Percentiles rank a stretch among this genome's conserved stretches.
phyloP scores from a whole-genome alignment of 2,329 filamentous ascomycete genomes.

The Cryphonectria carpinicola region DNA sequence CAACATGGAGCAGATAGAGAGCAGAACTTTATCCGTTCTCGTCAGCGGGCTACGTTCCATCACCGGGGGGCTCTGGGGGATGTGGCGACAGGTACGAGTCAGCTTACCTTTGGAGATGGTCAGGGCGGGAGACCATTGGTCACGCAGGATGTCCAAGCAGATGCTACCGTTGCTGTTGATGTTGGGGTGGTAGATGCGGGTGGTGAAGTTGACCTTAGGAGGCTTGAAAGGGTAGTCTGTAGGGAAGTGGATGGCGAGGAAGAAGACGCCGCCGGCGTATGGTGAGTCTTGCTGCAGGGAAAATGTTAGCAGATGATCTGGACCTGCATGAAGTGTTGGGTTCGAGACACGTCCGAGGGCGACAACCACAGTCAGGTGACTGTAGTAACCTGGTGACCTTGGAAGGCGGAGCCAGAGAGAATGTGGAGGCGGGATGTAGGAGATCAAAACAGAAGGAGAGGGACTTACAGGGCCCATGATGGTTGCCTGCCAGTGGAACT shows the following conservation, averaged over 20 bases:
- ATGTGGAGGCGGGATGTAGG: slow-evolving; percentile 11
- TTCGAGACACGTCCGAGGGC: slow-evolving; percentile 7
- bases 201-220: slow-evolving; percentile 99
- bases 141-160: slow-evolving; percentile 95
- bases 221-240: slow-evolving; percentile 99
- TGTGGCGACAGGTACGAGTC: background rate
- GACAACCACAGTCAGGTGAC: slow-evolving; percentile 6
- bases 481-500: slow-evolving; percentile 99
- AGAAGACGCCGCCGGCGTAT: slow-evolving; percentile 98
- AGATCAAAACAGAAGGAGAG: slow-evolving; percentile 38
- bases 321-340: slow-evolving; percentile 5
- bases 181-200: slow-evolving; percentile 99
- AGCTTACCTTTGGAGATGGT: slow-evolving; percentile 94
- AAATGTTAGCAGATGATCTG: slow-evolving; percentile 36
- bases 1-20: slow-evolving; percentile 99
- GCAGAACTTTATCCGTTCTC: slow-evolving; percentile 66
- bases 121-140: slow-evolving; percentile 98
- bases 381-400: slow-evolving; percentile 2
- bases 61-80: background rate
- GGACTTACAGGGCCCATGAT: slow-evolving; percentile 97
- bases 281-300: slow-evolving; percentile 80
- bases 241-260: slow-evolving; percentile 97
- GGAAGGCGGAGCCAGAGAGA: slow-evolving; percentile 1
- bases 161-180: slow-evolving; percentile 99
- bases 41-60: slow-evolving; percentile 3